A percentile compares a stretch with the other conserved stretches of the same genome.
phyloP scores from a whole-genome alignment of 495 filamentous ascomycete species.

The Platismatia glauca region DNA sequence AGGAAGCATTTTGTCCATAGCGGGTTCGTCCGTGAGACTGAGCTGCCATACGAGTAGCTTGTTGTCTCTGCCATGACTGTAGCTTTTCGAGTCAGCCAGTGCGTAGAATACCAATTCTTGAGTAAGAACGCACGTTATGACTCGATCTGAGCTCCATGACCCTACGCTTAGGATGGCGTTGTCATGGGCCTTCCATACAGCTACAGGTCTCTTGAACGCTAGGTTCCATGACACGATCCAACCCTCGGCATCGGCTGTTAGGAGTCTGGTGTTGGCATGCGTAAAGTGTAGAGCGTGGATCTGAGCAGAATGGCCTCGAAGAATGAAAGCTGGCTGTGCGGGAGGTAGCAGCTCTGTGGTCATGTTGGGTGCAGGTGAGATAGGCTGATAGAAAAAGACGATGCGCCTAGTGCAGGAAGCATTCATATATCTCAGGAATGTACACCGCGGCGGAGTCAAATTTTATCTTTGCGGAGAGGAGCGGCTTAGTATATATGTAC shows the following conservation, averaged over 20 bases:
- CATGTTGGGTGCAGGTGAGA: constrained; percentile 9
- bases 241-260: constrained; percentile 85
- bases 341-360: constrained; percentile 33
- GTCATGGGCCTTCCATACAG: constrained; percentile 83
- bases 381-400: background rate
- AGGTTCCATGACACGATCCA: constrained; percentile 84
- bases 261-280: constrained; percentile 60
- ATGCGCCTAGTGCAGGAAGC: background rate
- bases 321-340: constrained; percentile 70
- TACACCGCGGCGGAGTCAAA: background rate
- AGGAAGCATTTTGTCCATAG: constrained; percentile 61
- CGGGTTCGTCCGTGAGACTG: constrained; percentile 48
- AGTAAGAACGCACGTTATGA: constrained; percentile 60
- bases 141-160: constrained; percentile 54
- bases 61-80: constrained; percentile 83
- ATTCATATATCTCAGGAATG: no score
- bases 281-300: constrained; percentile 74
- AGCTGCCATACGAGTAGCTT: constrained; percentile 81
- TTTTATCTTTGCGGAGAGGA: background rate
- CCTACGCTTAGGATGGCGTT: constrained; percentile 63
- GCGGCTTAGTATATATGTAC: background rate
- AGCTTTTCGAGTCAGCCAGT: background rate
- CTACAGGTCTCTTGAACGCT: constrained; percentile 67
- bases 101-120: background rate
- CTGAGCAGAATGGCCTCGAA: constrained; percentile 76